Percentiles rank a stretch among this genome's conserved stretches.
Evolutionary conservation across 495 filamentous ascomycete genomes (phyloP).

Genomic region (Penicillium paxilli): DNA sequence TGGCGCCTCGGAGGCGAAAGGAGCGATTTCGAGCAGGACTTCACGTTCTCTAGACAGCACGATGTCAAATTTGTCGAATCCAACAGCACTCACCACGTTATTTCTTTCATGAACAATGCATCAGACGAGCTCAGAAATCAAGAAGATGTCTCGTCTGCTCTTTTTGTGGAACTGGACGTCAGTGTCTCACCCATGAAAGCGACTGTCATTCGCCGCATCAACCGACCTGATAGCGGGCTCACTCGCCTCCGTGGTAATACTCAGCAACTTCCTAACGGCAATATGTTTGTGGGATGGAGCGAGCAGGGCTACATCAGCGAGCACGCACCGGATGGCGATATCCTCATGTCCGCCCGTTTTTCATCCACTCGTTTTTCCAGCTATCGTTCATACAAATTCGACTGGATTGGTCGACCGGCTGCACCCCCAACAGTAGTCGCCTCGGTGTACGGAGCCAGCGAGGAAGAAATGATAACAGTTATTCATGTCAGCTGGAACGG

Average conservation of each 20-base stretch:
- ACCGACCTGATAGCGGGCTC: conserved; percentile 39
- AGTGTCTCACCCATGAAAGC: conserved; percentile 44
- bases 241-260: conserved; percentile 56
- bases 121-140: conserved; percentile 37
- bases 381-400: conserved; percentile 35
- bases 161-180: conserved; percentile 49
- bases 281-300: conserved; percentile 57
- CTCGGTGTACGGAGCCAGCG: conserved; percentile 26
- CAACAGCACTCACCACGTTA: conserved; percentile 37
- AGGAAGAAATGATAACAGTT: conserved; percentile 22
- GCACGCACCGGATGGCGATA: conserved; percentile 47
- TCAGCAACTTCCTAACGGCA: conserved; percentile 51
- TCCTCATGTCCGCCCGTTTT: conserved; percentile 38
- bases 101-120: conserved; percentile 55
- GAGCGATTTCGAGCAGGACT: conserved; percentile 43
- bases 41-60: conserved; percentile 60
- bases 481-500: conserved; percentile 48
- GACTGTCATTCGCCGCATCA: conserved; percentile 32
- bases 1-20: conserved; percentile 55
- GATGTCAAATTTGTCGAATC: conserved; percentile 54
- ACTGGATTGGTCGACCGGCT: conserved; percentile 29
- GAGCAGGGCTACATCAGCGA: conserved; percentile 50
- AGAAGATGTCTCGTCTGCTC: conserved; percentile 48
- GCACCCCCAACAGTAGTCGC: conserved; percentile 21
- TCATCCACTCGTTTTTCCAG: conserved; percentile 21